phyloP scores from a whole-genome alignment of 2,329 filamentous ascomycete genomes.

The Waltergamsia citrina region DNA sequence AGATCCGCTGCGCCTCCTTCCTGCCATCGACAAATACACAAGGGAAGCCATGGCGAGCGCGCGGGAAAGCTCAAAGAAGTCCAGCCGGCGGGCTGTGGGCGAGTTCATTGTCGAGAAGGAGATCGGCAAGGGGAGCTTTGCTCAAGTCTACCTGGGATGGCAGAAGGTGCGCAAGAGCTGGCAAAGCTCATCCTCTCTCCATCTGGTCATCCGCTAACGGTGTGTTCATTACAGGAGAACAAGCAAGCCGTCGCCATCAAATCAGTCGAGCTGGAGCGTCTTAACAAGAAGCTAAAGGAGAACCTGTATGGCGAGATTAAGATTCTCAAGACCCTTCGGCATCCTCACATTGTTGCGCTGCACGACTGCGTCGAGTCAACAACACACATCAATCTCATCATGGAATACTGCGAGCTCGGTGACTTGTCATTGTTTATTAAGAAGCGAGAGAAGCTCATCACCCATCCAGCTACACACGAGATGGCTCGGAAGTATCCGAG shows the following conservation, averaged over 20 bases:
- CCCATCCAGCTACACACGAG: constrained; percentile 73
- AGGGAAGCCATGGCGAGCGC: constrained; percentile 29
- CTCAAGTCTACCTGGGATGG: constrained; percentile 81
- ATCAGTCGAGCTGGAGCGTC: constrained; percentile 79
- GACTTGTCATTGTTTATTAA: constrained; percentile 95
- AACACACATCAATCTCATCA: constrained; percentile 88
- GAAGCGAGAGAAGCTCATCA: constrained; percentile 72
- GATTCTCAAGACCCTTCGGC: constrained; percentile 86
- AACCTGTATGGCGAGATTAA: constrained; percentile 94
- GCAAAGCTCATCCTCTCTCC: constrained; percentile 4
- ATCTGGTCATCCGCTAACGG: constrained; percentile 5
- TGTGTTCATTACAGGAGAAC: constrained; percentile 48
- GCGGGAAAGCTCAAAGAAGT: constrained; percentile 20
- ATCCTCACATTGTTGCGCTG: constrained; percentile 93
- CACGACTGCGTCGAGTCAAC: constrained; percentile 87
- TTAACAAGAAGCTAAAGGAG: constrained; percentile 93
- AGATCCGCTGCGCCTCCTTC: constrained; percentile 18
- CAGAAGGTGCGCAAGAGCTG: constrained; percentile 69
- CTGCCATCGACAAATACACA: constrained; percentile 19
- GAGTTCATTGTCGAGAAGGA: constrained; percentile 77
- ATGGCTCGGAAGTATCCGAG: constrained; percentile 93
- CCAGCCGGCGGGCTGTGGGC: constrained; percentile 41
- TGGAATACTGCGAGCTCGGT: constrained; percentile 96
- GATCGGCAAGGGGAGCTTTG: constrained; percentile 97
- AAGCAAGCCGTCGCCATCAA: constrained; percentile 89